Evolutionary conservation across 2,329 filamentous ascomycete genomes (phyloP).

Genomic region (Lachnellula subtilissima): DNA sequence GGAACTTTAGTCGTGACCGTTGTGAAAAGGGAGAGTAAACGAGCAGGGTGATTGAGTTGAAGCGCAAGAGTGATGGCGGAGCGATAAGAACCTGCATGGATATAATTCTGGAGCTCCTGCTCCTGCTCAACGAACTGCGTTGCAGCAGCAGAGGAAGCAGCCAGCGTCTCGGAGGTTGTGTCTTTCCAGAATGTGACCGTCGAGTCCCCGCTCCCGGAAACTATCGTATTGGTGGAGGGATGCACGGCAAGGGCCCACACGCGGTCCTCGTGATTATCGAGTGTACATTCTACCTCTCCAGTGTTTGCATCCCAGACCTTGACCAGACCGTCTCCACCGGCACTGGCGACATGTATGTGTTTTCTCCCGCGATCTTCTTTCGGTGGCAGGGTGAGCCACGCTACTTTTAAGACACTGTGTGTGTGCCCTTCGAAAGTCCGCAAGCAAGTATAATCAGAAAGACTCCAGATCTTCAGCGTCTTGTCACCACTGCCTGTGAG

Average conservation of each 20-base stretch:
- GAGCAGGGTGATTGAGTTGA: constrained; percentile 88
- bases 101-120: constrained; percentile 89
- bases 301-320: constrained; percentile 91
- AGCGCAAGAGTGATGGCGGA: constrained; percentile 90
- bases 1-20: constrained; percentile 60
- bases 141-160: constrained; percentile 66
- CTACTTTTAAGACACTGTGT: constrained; percentile 89
- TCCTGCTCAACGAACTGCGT: constrained; percentile 86
- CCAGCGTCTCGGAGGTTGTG: constrained; percentile 75
- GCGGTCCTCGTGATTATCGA: constrained; percentile 95
- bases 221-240: constrained; percentile 63
- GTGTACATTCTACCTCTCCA: constrained; percentile 79
- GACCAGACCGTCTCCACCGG: constrained; percentile 88
- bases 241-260: constrained; percentile 86
- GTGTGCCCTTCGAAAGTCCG: constrained; percentile 95
- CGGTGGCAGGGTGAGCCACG: constrained; percentile 65
- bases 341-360: constrained; percentile 71
- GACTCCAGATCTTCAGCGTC: constrained; percentile 90
- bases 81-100: constrained; percentile 80
- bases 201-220: constrained; percentile 88
- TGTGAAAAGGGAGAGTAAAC: constrained; percentile 79
- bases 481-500: constrained; percentile 94
- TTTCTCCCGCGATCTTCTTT: constrained; percentile 49
- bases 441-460: constrained; percentile 87
- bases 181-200: constrained; percentile 95